Evolutionary conservation across 768 basidiomycete genomes (phyloP).

Genomic region (Leucocoprinus leucothites): DNA sequence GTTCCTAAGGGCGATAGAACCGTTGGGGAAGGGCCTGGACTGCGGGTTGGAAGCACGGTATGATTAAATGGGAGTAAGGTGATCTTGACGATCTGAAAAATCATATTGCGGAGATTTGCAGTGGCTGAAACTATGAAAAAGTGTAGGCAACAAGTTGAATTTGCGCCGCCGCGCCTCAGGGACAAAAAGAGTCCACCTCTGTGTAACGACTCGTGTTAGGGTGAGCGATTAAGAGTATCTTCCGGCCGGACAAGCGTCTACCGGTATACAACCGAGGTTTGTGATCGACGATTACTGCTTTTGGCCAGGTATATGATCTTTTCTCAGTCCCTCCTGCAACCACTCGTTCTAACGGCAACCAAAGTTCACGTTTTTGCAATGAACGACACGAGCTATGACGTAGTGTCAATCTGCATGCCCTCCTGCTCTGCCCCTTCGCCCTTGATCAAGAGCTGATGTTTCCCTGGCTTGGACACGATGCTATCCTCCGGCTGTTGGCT

Average conservation of each 20-base stretch:
- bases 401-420: constrained; percentile 13
- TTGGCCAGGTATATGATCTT: not conserved
- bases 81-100: not conserved
- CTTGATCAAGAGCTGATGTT: constrained; percentile 38
- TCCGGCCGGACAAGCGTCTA: not conserved
- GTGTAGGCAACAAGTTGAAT: too few relatives aligned
- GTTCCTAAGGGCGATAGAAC: not conserved
- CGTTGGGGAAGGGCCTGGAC: not conserved
- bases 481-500: constrained; percentile 45
- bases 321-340: not conserved
- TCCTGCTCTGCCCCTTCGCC: constrained; percentile 17
- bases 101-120: too few relatives aligned
- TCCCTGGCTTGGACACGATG: constrained; percentile 59
- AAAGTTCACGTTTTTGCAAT: not conserved
- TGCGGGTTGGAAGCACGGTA: not conserved
- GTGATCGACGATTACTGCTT: constrained; percentile 1
- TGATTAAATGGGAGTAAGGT: not conserved
- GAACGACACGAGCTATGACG: not conserved
- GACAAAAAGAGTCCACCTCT: too few relatives aligned
- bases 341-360: too few relatives aligned
- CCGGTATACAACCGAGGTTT: not conserved
- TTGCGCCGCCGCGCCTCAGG: too few relatives aligned
- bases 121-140: too few relatives aligned
- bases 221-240: too few relatives aligned
- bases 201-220: too few relatives aligned